Base-by-base conservation (phyloP, 345 rosid species). In the Draba incana region DNA sequence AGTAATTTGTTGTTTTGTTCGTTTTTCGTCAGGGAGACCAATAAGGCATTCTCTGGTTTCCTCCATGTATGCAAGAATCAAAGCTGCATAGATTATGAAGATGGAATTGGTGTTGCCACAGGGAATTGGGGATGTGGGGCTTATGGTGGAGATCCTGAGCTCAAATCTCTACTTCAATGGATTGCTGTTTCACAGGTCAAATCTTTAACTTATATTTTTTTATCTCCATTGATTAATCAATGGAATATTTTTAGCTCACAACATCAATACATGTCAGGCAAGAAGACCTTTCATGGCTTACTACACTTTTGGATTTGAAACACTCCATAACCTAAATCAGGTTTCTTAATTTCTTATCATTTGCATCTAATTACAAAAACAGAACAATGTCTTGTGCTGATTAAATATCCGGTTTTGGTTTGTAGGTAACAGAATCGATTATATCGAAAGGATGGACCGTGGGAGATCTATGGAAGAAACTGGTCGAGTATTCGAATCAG, bases 111-210 rank as follows among this genome's bases (percentile, higher is more conserved):
- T 69, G 76, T 93, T 71, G 96, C 77, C 20, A 90, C 97, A 0
- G 96, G 97, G 46, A 93, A 93, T 66, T 90, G 98, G 97, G 97
- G 97, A n/a, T 90, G 97, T 52, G 97, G 98, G 66, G 94, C 84
- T 66, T 92, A 86, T 80, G 90, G 97, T 59, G 98, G 94, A 64
- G 97, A 92, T 79, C 89, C 97, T 63, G 85, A 86, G 58, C 56
- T 93, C 37, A 93, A 93, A 82, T 50, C 85, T 74, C 66, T 93
- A 51, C 81, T 90, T 74, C 98, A 93, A 77, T 90, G 98, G 98
- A 86, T 93, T 70, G 96, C 91, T 70, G 91, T 91, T 60, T 90
- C 98, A 35, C 92, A 93, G 89, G 97, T 88, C n/a, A 52, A 62
- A 51, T 47, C 48, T 14, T 24, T 10, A 13, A 5, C 16, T 6